Conservation (phyloP, 192 early-diverging fungal genomes). For the Coemansia sp. region DNA sequence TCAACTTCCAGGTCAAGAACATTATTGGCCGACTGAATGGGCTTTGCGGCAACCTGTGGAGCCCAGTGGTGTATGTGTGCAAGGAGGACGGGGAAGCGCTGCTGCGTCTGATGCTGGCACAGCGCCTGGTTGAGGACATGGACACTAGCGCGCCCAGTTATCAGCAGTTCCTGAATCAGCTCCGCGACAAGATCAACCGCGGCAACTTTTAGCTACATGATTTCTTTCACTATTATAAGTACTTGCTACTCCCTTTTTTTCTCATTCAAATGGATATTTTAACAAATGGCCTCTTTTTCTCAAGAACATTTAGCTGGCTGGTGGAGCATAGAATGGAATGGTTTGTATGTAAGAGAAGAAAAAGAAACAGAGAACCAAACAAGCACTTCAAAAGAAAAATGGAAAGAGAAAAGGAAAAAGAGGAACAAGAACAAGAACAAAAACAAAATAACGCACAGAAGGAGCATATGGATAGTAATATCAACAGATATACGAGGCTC, state of each 20-base stretch:
- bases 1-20: conserved; percentile 70
- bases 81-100: conserved; percentile 90
- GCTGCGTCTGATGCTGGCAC: conserved; percentile 80
- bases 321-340: background rate
- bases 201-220: conserved; percentile 39
- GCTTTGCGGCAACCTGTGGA: conserved; percentile 66
- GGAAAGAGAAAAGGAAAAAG: background rate
- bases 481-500: background rate
- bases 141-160: conserved; percentile 76
- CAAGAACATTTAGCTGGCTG: too few relatives aligned
- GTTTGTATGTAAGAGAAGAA: conserved; percentile 1
- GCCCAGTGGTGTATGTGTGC: conserved; percentile 78
- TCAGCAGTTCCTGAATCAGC: conserved; percentile 70
- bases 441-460: background rate
- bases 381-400: background rate
- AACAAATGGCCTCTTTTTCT: too few relatives aligned
- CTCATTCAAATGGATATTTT: background rate
- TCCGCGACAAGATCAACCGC: conserved; percentile 71
- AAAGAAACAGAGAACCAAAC: background rate
- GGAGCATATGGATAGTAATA: background rate
- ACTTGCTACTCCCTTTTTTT: background rate
- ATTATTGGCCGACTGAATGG: conserved; percentile 75
- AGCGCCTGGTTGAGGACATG: conserved; percentile 91
- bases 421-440: background rate
- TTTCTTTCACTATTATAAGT: background rate